These are phyloP conservation scores for Exophiala spinifera DNA, from an alignment of 2,329 filamentous ascomycete species.

Conservation along the genomic window DNA sequence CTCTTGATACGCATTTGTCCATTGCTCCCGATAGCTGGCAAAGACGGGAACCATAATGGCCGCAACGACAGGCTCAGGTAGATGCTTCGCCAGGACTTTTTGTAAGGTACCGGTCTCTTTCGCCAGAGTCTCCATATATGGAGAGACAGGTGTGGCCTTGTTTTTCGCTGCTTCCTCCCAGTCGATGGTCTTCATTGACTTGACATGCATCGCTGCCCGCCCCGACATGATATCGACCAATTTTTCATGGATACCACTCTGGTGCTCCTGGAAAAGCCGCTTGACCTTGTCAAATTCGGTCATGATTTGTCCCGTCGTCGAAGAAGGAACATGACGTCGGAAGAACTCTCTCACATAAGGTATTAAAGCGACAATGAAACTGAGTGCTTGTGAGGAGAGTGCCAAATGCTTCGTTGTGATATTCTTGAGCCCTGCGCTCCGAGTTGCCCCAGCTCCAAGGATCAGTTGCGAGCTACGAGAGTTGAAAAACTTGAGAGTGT, in stretches of 20 bases:
- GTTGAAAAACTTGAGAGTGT: slow-evolving; percentile 91
- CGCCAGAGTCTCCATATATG: slow-evolving; percentile 81
- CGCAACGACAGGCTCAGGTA: slow-evolving; percentile 71
- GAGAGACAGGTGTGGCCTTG: slow-evolving; percentile 51
- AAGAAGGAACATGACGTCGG: slow-evolving; percentile 63
- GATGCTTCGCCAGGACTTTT: slow-evolving; percentile 75
- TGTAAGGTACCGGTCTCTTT: slow-evolving; percentile 85
- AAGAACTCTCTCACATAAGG: slow-evolving; percentile 91
- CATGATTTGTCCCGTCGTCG: slow-evolving; percentile 52
- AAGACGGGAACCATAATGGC: slow-evolving; percentile 88
- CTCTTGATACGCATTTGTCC: slow-evolving; percentile 67
- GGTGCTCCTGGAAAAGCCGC: slow-evolving; percentile 80
- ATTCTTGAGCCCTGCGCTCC: slow-evolving; percentile 85
- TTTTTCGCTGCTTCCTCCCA: slow-evolving; percentile 60
- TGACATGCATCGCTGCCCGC: slow-evolving; percentile 69
- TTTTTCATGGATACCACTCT: slow-evolving; percentile 87
- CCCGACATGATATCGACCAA: slow-evolving; percentile 88
- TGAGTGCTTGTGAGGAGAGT: slow-evolving; percentile 81
- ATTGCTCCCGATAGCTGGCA: slow-evolving; percentile 73
- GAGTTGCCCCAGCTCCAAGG: slow-evolving; percentile 85
- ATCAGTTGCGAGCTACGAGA: slow-evolving; percentile 95
- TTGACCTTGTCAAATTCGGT: slow-evolving; percentile 90
- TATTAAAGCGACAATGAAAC: slow-evolving; percentile 81
- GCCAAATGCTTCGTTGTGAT: slow-evolving; percentile 96
- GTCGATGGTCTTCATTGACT: slow-evolving; percentile 68